Conservation (phyloP, 2,329 filamentous ascomycete species). For the Ascochyta lentis region DNA sequence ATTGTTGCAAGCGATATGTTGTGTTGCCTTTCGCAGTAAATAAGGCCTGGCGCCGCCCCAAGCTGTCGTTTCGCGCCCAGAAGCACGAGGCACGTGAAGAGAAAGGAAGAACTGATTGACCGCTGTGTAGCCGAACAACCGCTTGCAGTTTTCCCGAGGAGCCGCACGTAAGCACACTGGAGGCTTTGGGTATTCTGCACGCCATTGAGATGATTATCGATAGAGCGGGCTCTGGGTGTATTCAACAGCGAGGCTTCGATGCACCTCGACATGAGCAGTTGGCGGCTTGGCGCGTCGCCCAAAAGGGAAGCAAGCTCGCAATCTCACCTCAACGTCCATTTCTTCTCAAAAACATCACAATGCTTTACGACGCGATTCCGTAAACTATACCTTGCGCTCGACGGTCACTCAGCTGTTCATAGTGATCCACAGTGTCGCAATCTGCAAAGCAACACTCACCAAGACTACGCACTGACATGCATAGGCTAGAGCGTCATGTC, state of each 20-base stretch:
- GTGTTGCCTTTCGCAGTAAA: constrained; percentile 5
- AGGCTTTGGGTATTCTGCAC: constrained; percentile 22
- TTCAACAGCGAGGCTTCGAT: constrained; percentile 11
- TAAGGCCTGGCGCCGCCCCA: constrained; percentile 1
- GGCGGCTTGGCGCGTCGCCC: constrained; percentile 2
- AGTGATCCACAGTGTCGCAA: no score
- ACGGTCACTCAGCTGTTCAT: no score
- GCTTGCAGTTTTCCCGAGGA: constrained; percentile 15
- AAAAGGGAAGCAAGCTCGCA: constrained; percentile 1
- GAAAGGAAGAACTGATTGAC: constrained; percentile 25
- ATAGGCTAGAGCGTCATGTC: not conserved
- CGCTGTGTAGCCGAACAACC: constrained; percentile 17
- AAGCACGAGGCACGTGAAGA: constrained; percentile 43
- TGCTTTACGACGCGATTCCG: not conserved
- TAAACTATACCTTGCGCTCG: not conserved
- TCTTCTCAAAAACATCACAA: not conserved
- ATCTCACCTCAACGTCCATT: constrained; percentile 1
- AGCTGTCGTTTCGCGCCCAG: constrained; percentile 23
- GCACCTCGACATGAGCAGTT: not conserved
- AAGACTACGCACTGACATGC: not conserved
- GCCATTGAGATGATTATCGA: constrained; percentile 26
- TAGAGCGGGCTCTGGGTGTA: constrained; percentile 17
- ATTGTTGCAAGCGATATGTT: constrained; percentile 3
- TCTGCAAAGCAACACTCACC: not conserved
- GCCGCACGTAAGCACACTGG: constrained; percentile 11